phyloP scores from a whole-genome alignment of 1,284 basidiomycete genomes.

The Fistulinella cinereoalba region DNA sequence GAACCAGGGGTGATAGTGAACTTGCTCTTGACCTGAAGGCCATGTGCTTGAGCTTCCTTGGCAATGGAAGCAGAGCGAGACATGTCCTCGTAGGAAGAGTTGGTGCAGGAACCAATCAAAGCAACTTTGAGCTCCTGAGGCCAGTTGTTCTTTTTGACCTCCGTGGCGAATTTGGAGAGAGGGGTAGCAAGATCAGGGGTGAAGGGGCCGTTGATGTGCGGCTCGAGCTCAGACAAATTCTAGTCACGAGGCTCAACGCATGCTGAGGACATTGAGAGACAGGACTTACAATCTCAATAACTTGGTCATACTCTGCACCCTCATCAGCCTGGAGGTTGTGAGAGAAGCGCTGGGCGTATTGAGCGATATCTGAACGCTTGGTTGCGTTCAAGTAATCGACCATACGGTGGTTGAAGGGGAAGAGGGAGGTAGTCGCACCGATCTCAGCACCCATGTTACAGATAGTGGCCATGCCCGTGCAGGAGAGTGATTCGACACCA shows the following conservation, averaged over 20 bases:
- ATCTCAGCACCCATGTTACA: slow-evolving; percentile 99
- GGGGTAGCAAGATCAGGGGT: slow-evolving; percentile 95
- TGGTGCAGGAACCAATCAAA: slow-evolving; percentile 99
- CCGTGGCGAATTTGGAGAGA: slow-evolving; percentile 91
- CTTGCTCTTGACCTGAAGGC: slow-evolving; percentile 86
- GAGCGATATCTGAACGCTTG: slow-evolving; percentile 84
- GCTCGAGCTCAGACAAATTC: slow-evolving; percentile 96
- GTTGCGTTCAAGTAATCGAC: slow-evolving; percentile 91
- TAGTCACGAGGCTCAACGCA: slow-evolving; percentile 25
- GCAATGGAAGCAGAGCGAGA: slow-evolving; percentile 95
- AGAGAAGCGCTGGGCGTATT: slow-evolving; percentile 87
- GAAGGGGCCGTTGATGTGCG: slow-evolving; percentile 99
- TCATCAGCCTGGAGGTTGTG: slow-evolving; percentile 92
- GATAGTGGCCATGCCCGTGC: slow-evolving; percentile 99
- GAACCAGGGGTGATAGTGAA: slow-evolving; percentile 99
- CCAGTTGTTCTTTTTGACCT: slow-evolving; percentile 96
- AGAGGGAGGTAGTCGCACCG: slow-evolving; percentile 96
- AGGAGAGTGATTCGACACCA: slow-evolving; percentile 94
- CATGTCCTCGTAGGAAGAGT: slow-evolving; percentile 99
- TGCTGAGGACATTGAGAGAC: background rate
- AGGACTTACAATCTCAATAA: slow-evolving; percentile 80
- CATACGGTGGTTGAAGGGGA: slow-evolving; percentile 99
- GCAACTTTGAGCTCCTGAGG: slow-evolving; percentile 96
- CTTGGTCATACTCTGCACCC: slow-evolving; percentile 91
- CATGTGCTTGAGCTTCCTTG: slow-evolving; percentile 82